A percentile compares a stretch with the other conserved stretches of the same genome.
phyloP scores from a whole-genome alignment of 1,284 basidiomycete species.

The Ganoderma resinaceum region DNA sequence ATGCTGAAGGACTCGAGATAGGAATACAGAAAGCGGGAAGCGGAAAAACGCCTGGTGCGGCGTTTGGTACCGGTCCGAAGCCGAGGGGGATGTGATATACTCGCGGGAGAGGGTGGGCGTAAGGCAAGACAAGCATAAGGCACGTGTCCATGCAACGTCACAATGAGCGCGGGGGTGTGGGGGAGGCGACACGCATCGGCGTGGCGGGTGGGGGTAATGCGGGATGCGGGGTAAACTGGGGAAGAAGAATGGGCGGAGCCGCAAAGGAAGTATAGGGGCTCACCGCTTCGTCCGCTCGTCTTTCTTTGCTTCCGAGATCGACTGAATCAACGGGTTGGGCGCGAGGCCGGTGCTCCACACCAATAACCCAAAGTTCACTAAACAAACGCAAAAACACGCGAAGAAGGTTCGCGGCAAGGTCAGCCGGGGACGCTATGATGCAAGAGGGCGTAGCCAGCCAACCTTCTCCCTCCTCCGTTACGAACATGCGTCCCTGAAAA shows the following conservation, averaged over 20 bases:
- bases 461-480: constrained; percentile 71
- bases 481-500: constrained; percentile 59
- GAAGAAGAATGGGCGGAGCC: not conserved
- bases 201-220: not conserved
- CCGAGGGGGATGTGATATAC: not conserved
- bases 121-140: not conserved
- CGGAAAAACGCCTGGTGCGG: not conserved
- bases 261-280: constrained; percentile 25
- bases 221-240: constrained; percentile 2
- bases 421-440: constrained; percentile 17
- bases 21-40: not conserved
- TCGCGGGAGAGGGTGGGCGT: not conserved
- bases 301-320: constrained; percentile 67
- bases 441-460: constrained; percentile 18
- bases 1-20: not conserved
- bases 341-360: constrained; percentile 90
- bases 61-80: not conserved
- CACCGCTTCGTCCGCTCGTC: constrained; percentile 68
- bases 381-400: constrained; percentile 1
- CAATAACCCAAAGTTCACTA: constrained; percentile 81
- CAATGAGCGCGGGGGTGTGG: constrained; percentile 1
- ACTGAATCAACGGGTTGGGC: constrained; percentile 78
- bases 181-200: not conserved
- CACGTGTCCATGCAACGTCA: constrained; percentile 1
- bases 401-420: not conserved